Base-by-base conservation (phyloP, 2,329 filamentous ascomycete genomes). In the Camptophora hylomeconis region DNA sequence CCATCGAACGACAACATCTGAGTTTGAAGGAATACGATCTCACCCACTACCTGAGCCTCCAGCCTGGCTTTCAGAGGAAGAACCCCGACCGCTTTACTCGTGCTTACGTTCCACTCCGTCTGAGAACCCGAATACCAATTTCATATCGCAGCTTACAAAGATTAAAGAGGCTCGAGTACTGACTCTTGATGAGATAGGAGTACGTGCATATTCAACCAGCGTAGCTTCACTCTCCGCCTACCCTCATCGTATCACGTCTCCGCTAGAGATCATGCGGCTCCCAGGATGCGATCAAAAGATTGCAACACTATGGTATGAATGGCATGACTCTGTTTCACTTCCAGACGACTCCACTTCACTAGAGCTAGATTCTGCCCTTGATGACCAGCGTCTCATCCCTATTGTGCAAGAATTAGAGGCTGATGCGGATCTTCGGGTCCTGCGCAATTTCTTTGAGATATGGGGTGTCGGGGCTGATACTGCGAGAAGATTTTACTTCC, bases 391-490 rank as follows among this genome's bases (percentile, higher is more conserved):
- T 0, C 60, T 54, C 10, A 58, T 92, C 4, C 49, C 61, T 19
- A 80, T 81, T 14, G 74, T 75, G 0, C 58, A 67, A 5, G 68
- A 73, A 3, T 67, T 80, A 2, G 67, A 77, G 28, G 54, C 58
- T 1, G 75, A 92, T 41, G 60, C 70, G 8, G 69, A 65, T 33
- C 62, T 89, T 33, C 62, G 63, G 12, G 63, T 74, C 1, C 55
- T 94, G 3, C 63, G 70, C 24, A 51, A 66, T 0, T 94, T 95
- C 52, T 80, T 80, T 55, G 64, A 79, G 4, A 92, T 94, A 33
- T 93, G 83, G 80, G 87, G 86, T n/a, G 83, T 94, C 1, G 87
- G 80, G 0, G 76, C 79, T 2, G 73, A 72, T 8, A 89, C 79
- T 0, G 86, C 87, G 0, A 65, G 76, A 10, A 71, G 86, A 1